These are phyloP conservation scores for Yamadazyma philogaea DNA, from an alignment of 805 yeast genomes.

Conservation along the genomic window DNA sequence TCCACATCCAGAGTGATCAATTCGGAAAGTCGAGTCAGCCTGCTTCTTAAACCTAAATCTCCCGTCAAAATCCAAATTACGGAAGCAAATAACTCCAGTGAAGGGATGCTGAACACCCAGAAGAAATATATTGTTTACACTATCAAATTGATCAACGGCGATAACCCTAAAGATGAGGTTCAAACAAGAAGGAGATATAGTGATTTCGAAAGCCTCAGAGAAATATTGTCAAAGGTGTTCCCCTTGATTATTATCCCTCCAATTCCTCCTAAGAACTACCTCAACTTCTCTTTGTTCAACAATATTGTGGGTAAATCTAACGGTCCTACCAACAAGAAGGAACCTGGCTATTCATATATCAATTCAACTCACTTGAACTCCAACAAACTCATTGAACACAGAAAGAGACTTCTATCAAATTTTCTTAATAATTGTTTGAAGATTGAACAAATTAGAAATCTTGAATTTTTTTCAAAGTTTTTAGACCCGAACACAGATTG, in stretches of 20 bases:
- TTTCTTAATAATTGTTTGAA: conserved; percentile 74
- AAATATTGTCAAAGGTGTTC: conserved; percentile 62
- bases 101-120: conserved; percentile 62
- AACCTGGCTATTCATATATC: conserved; percentile 28
- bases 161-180: conserved; percentile 37
- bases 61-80: conserved; percentile 45
- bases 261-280: conserved; percentile 61
- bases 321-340: conserved; percentile 7
- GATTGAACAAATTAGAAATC: conserved; percentile 53
- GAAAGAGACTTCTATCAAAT: conserved; percentile 70
- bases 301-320: conserved; percentile 25
- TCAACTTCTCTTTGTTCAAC: conserved; percentile 31
- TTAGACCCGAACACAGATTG: conserved; percentile 83
- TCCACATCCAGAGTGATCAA: conserved; percentile 12
- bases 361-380: conserved; percentile 41
- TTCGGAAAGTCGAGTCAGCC: conserved; percentile 35
- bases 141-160: conserved; percentile 53
- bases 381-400: conserved; percentile 39
- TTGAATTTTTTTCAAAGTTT: conserved; percentile 69
- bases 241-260: conserved; percentile 90
- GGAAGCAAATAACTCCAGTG: conserved; percentile 85
- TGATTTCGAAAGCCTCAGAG: conserved; percentile 84
- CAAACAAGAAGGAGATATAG: conserved; percentile 81
- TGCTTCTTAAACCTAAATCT: conserved; percentile 29
- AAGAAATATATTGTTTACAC: conserved; percentile 75